A percentile compares a stretch with the other conserved stretches of the same genome.
Evolutionary conservation across 192 early-diverging fungal genomes (phyloP).

Genomic region (Obelidium mucronatum): DNA sequence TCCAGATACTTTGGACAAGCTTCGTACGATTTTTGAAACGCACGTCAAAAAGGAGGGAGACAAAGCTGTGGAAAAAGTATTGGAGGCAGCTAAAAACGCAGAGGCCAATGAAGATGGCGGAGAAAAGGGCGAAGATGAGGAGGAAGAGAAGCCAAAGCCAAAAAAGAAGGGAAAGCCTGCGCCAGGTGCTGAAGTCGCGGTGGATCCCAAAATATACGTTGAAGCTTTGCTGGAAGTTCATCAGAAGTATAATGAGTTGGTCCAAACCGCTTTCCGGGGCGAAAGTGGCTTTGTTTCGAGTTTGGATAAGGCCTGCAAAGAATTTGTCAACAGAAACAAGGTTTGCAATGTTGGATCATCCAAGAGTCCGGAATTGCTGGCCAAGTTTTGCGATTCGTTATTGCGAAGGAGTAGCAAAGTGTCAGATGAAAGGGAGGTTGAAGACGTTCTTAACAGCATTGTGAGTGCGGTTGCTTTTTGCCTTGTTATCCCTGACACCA

Average conservation of each 20-base stretch:
- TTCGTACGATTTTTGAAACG: constrained; percentile 76
- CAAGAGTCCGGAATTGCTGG: constrained; percentile 88
- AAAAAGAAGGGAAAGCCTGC: constrained; percentile 36
- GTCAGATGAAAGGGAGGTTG: constrained; percentile 74
- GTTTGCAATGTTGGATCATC: constrained; percentile 74
- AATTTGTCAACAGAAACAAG: constrained; percentile 92
- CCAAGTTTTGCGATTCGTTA: constrained; percentile 88
- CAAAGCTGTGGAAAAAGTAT: constrained; percentile 80
- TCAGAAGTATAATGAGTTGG: constrained; percentile 81
- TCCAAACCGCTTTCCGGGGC: constrained; percentile 77
- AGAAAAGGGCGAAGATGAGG: constrained; percentile 37
- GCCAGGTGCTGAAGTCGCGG: constrained; percentile 39
- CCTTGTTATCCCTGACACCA: neutral
- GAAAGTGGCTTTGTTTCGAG: constrained; percentile 91
- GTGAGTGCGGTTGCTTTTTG: constrained; percentile 46
- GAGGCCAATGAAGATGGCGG: constrained; percentile 62
- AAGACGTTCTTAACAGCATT: constrained; percentile 76
- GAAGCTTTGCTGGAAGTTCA: constrained; percentile 87
- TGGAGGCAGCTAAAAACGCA: constrained; percentile 51
- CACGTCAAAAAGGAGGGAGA: constrained; percentile 83
- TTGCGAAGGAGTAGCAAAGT: constrained; percentile 85
- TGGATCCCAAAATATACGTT: constrained; percentile 86
- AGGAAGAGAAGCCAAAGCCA: constrained; percentile 48
- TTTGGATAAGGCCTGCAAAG: constrained; percentile 91
- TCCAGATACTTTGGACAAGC: constrained; percentile 81